These are phyloP conservation scores for Chrysoporthe cubensis DNA, from an alignment of 2,329 filamentous ascomycete species.

Conservation along the genomic window DNA sequence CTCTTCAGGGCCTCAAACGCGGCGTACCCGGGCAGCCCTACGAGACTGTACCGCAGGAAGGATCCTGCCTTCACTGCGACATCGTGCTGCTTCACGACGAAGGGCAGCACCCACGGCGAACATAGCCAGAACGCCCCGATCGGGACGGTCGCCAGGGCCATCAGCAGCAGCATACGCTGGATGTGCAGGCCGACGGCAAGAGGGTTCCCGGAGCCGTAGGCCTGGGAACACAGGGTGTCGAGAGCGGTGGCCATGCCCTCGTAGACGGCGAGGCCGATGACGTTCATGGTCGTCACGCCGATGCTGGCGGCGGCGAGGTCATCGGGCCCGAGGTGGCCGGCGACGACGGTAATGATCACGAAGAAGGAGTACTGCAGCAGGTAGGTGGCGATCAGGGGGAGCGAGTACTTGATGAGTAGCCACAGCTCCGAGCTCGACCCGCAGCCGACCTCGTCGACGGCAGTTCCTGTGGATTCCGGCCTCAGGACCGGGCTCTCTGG, in stretches of 20 bases:
- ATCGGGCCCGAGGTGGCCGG: constrained; percentile 55
- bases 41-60: constrained; percentile 52
- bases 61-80: constrained; percentile 53
- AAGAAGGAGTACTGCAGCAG: constrained; percentile 58
- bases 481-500: constrained; percentile 6
- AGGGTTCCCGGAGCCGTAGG: constrained; percentile 53
- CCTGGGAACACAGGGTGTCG: constrained; percentile 56
- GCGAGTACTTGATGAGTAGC: constrained; percentile 41
- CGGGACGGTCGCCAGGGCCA: constrained; percentile 50
- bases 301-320: constrained; percentile 57
- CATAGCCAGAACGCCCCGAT: constrained; percentile 53
- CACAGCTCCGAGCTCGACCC: constrained; percentile 23
- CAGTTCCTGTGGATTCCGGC: background rate
- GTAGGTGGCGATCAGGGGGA: constrained; percentile 57
- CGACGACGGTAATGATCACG: constrained; percentile 55
- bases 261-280: constrained; percentile 54
- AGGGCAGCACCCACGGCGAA: constrained; percentile 49
- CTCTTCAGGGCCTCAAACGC: constrained; percentile 58
- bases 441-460: background rate
- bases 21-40: constrained; percentile 57
- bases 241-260: constrained; percentile 56
- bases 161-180: constrained; percentile 56
- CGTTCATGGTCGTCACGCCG: constrained; percentile 57
- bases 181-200: constrained; percentile 55
- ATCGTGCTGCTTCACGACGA: constrained; percentile 51